Base-by-base conservation (phyloP, 495 filamentous ascomycete species). In the Cercophora newfieldiana region DNA sequence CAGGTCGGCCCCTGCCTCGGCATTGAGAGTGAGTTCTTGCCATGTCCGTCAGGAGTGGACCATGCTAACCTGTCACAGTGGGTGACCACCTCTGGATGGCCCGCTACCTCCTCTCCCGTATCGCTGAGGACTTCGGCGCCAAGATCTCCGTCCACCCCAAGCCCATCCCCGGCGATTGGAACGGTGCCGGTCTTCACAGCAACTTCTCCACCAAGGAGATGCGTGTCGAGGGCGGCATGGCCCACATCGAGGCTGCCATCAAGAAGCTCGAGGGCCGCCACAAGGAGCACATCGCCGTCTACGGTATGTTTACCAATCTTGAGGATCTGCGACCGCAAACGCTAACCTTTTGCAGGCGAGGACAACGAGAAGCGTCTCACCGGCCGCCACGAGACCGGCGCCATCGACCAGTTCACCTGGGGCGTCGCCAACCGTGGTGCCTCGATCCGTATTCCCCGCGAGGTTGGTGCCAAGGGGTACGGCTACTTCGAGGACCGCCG, bases 81-180 rank as follows among this genome's bases (percentile, higher is more conserved):
- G 95, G 95, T 80, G 95, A 99, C 80, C 90, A 97, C 66, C 91
- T 99, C 75, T 99, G 96, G 95, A 85, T 97, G 74, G 91, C 95
- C 67, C 94, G 95, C 66, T 98, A 94, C 87, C 86, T 99, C 56
- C 93, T 97, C 69, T 87, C 93, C 89, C 93, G 95, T 69, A 91
- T 98, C 67, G 91, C 96, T 65, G 95, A 99, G 78, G 95, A 97
- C 75, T 97, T 97, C 75, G 95, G 95, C 78, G 92, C 89, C 80
- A 92, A 93, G 86, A 92, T 98, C 68, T 96, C 95, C 55, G 92
- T 98, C 81, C 87, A 93, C 75, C 95, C 95, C 77, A 99, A 99
- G 90, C 95, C 95, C 71, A 96, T 99, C 79, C 91, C 93, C 68
- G 95, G 95, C 77, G 93, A 98, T 83, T 99, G 95, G 95, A 99